Evolutionary conservation across 1,139 yeast species (phyloP).

Genomic region (Meyerozyma smithsonii): DNA sequence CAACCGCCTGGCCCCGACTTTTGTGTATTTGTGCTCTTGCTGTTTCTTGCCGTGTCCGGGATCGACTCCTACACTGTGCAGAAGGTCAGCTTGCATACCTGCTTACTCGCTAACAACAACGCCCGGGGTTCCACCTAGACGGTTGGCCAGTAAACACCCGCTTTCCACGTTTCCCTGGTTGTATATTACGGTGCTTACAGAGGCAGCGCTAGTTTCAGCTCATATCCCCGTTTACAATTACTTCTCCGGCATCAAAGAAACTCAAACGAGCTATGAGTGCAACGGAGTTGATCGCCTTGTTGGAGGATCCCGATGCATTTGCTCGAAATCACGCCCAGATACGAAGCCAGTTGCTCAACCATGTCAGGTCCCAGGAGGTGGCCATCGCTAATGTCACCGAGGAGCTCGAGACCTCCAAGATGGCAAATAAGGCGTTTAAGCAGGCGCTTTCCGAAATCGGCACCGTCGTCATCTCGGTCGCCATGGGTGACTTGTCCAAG

Average conservation of each 20-base stretch:
- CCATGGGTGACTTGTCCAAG: constrained; percentile 79
- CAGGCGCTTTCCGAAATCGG: constrained; percentile 76
- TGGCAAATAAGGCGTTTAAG: constrained; percentile 72
- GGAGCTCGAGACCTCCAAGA: constrained; percentile 50
- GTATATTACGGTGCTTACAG: not conserved
- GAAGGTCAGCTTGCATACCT: too few species aligned
- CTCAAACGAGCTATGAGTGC: constrained; percentile 24
- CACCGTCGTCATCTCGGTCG: constrained; percentile 76
- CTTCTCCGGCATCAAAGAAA: not conserved
- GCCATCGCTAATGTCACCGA: constrained; percentile 24
- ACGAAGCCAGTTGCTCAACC: constrained; percentile 29
- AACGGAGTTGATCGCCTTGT: constrained; percentile 28
- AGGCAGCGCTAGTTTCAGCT: not conserved
- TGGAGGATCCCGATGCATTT: constrained; percentile 39
- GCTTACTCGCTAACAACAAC: not conserved
- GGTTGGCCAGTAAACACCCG: not conserved
- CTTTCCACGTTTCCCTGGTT: not conserved
- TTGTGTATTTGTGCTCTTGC: not conserved
- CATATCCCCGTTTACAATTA: not conserved
- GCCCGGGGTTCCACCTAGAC: too few species aligned
- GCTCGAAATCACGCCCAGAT: constrained; percentile 25
- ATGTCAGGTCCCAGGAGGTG: constrained; percentile 29
- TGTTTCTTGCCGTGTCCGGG: not conserved
- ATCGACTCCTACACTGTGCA: too few species aligned
- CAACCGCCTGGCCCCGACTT: not conserved